phyloP scores from a whole-genome alignment of 257 asterid genomes.

The Striga asiatica region DNA sequence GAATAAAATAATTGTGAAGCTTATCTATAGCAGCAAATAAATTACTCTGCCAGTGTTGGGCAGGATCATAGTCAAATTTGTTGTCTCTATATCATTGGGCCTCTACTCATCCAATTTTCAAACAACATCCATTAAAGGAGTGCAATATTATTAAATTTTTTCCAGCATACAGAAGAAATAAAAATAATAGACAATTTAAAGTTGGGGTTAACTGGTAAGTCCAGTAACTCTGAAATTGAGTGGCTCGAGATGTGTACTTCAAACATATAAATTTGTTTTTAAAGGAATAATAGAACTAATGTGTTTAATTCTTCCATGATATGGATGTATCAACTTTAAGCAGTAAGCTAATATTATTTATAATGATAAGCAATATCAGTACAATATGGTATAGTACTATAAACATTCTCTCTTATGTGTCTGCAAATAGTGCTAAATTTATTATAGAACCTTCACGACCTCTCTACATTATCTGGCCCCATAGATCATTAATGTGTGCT shows the following conservation, averaged over 20 bases:
- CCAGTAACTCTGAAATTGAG: too few relatives aligned
- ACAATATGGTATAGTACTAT: background rate
- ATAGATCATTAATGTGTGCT: background rate
- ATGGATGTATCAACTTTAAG: background rate
- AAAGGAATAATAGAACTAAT: background rate
- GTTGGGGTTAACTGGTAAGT: too few relatives aligned
- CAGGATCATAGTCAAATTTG: slow-evolving; percentile 9
- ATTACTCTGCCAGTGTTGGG: background rate
- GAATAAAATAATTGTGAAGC: background rate
- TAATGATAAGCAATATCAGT: background rate
- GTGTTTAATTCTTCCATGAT: background rate
- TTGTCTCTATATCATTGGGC: slow-evolving; percentile 6
- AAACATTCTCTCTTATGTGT: background rate
- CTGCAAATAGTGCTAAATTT: background rate
- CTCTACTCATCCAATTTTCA: slow-evolving; percentile 12
- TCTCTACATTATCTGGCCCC: too few relatives aligned
- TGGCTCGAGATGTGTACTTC: too few relatives aligned
- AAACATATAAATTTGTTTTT: too few relatives aligned
- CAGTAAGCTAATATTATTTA: background rate
- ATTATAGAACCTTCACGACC: background rate
- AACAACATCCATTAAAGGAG: background rate
- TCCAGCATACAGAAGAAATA: too few relatives aligned
- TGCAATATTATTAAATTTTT: too few relatives aligned
- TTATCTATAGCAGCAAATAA: slow-evolving; percentile 4
- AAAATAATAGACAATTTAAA: too few relatives aligned